phyloP scores from a whole-genome alignment of 139 green algal species.

The Tetratostichococcus sp. region DNA sequence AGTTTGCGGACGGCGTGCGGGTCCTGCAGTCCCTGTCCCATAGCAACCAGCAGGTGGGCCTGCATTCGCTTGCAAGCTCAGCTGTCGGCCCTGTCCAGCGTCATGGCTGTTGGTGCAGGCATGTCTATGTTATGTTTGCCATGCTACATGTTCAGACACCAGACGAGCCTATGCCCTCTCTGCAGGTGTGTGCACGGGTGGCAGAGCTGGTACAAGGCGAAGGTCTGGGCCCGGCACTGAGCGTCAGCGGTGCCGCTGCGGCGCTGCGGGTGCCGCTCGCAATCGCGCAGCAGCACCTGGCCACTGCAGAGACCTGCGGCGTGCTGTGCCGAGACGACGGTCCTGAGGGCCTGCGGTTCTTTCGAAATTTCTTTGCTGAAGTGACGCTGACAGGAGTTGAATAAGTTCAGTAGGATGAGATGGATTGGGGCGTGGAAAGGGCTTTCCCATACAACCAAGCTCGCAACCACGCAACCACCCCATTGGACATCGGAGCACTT shows the following conservation, averaged over 20 bases:
- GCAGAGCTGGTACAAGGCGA: constrained; percentile 5
- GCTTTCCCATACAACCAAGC: too few relatives aligned
- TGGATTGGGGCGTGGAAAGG: too few relatives aligned
- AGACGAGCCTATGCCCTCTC: too few relatives aligned
- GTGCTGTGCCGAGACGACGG: constrained; percentile 87
- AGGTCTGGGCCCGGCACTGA: constrained; percentile 50
- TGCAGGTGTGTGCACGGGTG: constrained; percentile 21
- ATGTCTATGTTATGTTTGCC: not conserved
- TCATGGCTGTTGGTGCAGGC: too few relatives aligned
- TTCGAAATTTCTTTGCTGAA: constrained; percentile 81
- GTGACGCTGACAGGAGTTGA: not conserved
- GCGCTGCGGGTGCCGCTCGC: constrained; percentile 48
- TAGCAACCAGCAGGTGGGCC: constrained; percentile 51
- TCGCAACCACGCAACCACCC: too few relatives aligned
- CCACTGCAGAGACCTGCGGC: constrained; percentile 67
- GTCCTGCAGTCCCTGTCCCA: constrained; percentile 64
- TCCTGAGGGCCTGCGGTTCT: constrained; percentile 81
- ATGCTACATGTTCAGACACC: not conserved
- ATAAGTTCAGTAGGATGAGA: not conserved
- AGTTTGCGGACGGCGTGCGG: constrained; percentile 67
- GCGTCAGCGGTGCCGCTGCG: constrained; percentile 45
- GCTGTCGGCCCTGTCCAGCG: too few relatives aligned
- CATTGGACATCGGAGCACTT: too few relatives aligned
- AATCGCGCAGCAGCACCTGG: constrained; percentile 80
- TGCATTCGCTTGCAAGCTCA: too few relatives aligned